Conservation (phyloP, 345 rosid genomes). For the Dipteronia sinensis region DNA sequence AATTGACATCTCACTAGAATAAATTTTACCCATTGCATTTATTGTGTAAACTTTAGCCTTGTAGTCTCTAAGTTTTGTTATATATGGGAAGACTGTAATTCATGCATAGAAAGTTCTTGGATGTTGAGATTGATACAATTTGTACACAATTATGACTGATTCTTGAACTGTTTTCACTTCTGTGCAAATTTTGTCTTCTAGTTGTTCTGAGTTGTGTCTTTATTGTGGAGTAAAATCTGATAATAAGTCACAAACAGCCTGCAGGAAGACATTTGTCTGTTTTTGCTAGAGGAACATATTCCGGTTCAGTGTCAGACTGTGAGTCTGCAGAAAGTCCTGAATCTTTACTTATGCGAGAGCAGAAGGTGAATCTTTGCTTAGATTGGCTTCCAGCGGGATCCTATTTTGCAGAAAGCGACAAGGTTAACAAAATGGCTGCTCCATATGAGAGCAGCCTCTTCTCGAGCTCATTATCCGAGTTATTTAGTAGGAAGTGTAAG, state of each 20-base stretch:
- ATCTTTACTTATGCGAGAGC: constrained; percentile 30
- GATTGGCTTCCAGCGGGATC: constrained; percentile 37
- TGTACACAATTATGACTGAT: neutral
- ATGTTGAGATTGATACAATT: constrained; percentile 1
- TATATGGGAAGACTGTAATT: neutral
- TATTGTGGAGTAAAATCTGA: constrained; percentile 22
- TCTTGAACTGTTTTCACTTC: neutral
- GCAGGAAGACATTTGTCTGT: constrained; percentile 28
- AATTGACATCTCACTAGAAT: neutral
- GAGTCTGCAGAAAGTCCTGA: constrained; percentile 32
- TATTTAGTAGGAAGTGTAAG: constrained; percentile 55
- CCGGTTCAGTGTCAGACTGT: constrained; percentile 29
- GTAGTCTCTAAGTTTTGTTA: neutral
- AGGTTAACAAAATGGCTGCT: constrained; percentile 29
- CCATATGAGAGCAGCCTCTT: constrained; percentile 62
- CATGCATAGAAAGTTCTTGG: neutral
- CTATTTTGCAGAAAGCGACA: constrained; percentile 27
- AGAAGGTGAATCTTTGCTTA: constrained; percentile 30
- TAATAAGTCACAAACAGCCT: constrained; percentile 29
- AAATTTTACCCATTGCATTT: neutral
- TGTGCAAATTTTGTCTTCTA: neutral
- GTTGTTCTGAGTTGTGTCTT: constrained; percentile 13
- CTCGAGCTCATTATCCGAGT: constrained; percentile 63
- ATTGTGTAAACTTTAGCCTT: neutral
- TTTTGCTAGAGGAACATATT: constrained; percentile 28